Base-by-base conservation (phyloP, 139 green algal genomes). In the Edaphochlamys debaryana region DNA sequence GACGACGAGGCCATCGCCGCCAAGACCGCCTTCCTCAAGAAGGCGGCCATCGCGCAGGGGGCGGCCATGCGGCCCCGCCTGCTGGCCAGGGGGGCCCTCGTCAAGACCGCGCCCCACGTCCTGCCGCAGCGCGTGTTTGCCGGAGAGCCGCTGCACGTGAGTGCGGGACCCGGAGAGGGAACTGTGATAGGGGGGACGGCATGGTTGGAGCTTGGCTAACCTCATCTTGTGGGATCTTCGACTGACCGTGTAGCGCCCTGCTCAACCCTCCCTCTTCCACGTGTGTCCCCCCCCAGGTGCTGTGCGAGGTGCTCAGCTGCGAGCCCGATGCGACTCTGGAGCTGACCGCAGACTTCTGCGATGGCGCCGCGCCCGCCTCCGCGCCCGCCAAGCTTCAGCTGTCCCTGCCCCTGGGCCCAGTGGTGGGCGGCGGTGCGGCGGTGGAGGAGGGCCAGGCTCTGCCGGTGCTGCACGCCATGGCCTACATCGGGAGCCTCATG, bases 391-490 rank as follows among this genome's bases (percentile, higher is more conserved):
- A n/a, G 69, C 42, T 60, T 42, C 38, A 25, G 29, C 42, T 62
- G 69, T 19, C 4, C 1, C 30, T 76, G 30, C 42, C 69, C 0
- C 42, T 62, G 69, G 69, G 42, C 30, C 4, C 30, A 0, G 69
- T 42, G 29, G 42, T 40, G 38, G 38, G 4, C 23, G 64, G 64
- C 64, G 64, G 19, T 11, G 36, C 15, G 72, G n/a, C n/a, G n/a
- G 70, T 22, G 6, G 50, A 67, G n/a, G 34, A 79, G 30, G 79
- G 85, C 66, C 54, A 86, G 34, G 72, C 79, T 1, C 80, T 86
- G 54, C 41, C 23, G 19, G 85, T 89, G 40, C 79, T 89, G 54
- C 85, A 89, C 48, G 85, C 85, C 52, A 89, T 89, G 85, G 42
- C 78, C 52, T 86, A 50, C 66, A 82, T 89, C 60, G 40, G 40